Percentiles rank a stretch among this genome's conserved stretches.
phyloP scores from a whole-genome alignment of 148 eudicot genomes.

The Suaeda aralocaspica region DNA sequence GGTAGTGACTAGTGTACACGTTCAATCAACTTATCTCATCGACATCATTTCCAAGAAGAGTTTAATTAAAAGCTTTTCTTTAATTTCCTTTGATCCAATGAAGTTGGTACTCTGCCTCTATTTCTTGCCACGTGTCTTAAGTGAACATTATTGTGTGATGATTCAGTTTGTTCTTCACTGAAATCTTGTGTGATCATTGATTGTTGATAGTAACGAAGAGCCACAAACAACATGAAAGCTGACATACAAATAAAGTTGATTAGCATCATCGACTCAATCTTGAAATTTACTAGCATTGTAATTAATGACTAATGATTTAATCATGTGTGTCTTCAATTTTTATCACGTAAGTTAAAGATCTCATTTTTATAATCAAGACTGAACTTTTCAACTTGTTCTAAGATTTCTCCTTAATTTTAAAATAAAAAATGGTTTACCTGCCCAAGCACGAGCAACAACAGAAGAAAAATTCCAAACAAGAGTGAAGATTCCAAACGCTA shows the following conservation, averaged over 20 bases:
- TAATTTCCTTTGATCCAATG: slow-evolving; percentile 8
- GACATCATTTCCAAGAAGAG: neutral
- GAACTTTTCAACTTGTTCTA: too few relatives aligned
- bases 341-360: too few relatives aligned
- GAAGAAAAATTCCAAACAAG: slow-evolving; percentile 68
- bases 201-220: slow-evolving; percentile 62
- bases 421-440: slow-evolving; percentile 42
- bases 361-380: too few relatives aligned
- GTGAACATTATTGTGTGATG: neutral
- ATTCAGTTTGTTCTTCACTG: slow-evolving; percentile 19
- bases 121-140: neutral
- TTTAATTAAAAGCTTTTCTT: slow-evolving; percentile 11
- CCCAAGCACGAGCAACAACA: slow-evolving; percentile 63
- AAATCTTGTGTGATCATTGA: slow-evolving; percentile 30
- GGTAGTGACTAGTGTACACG: neutral
- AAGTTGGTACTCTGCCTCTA: neutral
- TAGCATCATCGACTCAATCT: neutral
- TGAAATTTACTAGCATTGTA: neutral
- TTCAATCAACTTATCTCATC: neutral
- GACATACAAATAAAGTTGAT: slow-evolving; percentile 17
- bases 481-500: slow-evolving; percentile 54
- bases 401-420: too few relatives aligned
- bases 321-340: too few relatives aligned
- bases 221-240: slow-evolving; percentile 80
- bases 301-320: too few relatives aligned